Evolutionary conservation across 495 filamentous ascomycete species (phyloP).

Genomic region (Trichoderma virens): DNA sequence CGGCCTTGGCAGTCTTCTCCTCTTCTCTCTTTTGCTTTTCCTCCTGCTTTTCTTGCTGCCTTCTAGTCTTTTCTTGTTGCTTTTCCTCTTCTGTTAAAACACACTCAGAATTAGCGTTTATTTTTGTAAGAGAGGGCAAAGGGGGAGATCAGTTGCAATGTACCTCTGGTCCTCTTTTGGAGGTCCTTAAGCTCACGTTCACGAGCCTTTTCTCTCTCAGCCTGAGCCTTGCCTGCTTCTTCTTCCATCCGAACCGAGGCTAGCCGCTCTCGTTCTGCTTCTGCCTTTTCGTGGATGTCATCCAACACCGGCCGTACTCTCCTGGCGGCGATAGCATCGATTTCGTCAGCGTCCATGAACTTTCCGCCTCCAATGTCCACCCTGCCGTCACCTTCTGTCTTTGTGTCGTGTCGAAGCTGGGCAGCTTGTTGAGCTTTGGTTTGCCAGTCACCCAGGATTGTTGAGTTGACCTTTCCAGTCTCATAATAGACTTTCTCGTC

Average conservation of each 20-base stretch:
- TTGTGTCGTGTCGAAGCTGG: conserved; percentile 53
- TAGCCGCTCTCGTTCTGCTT: conserved; percentile 54
- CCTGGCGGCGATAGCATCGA: conserved; percentile 71
- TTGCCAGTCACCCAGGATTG: conserved; percentile 70
- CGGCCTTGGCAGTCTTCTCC: conserved; percentile 38
- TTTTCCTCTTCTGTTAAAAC: conserved; percentile 38
- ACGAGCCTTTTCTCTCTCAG: conserved; percentile 33
- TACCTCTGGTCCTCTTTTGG: conserved; percentile 36
- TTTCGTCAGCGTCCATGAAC: conserved; percentile 67
- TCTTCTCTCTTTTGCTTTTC: conserved; percentile 44
- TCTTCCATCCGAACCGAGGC: conserved; percentile 43
- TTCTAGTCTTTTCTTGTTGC: conserved; percentile 38
- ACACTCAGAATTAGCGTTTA: conserved; percentile 15
- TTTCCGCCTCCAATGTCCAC: conserved; percentile 76
- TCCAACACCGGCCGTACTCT: conserved; percentile 87
- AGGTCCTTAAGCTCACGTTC: conserved; percentile 39
- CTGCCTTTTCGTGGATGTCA: conserved; percentile 72
- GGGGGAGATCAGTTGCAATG: conserved; percentile 12
- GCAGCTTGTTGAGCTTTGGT: conserved; percentile 60
- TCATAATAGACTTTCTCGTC: conserved; percentile 70
- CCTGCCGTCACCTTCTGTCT: conserved; percentile 48
- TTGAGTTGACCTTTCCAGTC: conserved; percentile 66
- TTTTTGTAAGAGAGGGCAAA: too few species aligned
- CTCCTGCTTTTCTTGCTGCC: conserved; percentile 43
- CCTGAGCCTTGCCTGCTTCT: conserved; percentile 39